A percentile compares a stretch with the other conserved stretches of the same genome.
Conservation (phyloP, 345 rosid species). For the Gossypium thurberi region DNA sequence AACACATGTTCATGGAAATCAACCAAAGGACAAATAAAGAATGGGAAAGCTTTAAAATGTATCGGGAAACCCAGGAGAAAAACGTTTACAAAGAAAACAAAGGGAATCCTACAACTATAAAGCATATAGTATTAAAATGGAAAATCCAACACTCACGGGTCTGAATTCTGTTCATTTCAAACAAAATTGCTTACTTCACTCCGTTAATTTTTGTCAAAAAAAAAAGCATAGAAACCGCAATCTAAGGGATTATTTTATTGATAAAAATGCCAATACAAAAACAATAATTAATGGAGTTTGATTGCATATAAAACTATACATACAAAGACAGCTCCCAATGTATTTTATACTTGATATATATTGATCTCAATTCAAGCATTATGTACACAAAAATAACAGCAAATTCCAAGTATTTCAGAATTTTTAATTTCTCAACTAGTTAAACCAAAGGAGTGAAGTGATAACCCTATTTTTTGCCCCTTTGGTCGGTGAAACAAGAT, state of each 20-base stretch:
- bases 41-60: background rate
- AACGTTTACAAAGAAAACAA: background rate
- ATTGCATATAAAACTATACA: background rate
- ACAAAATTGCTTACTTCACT: background rate
- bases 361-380: background rate
- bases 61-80: background rate
- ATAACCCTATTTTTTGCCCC: too few species aligned
- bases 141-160: background rate
- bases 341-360: background rate
- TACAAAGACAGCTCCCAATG: background rate
- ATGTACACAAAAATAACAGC: background rate
- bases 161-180: background rate
- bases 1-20: background rate
- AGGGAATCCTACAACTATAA: background rate
- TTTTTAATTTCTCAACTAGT: too few species aligned
- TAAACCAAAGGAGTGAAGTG: background rate
- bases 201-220: background rate
- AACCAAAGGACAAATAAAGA: background rate
- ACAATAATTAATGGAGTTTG: background rate
- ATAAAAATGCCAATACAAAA: background rate
- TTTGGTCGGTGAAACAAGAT: background rate
- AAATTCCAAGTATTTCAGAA: background rate
- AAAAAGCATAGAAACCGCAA: background rate
- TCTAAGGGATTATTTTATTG: background rate
- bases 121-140: background rate